Evolutionary conservation across 2,329 filamentous ascomycete genomes (phyloP).

Genomic region (Mycogone perniciosa): DNA sequence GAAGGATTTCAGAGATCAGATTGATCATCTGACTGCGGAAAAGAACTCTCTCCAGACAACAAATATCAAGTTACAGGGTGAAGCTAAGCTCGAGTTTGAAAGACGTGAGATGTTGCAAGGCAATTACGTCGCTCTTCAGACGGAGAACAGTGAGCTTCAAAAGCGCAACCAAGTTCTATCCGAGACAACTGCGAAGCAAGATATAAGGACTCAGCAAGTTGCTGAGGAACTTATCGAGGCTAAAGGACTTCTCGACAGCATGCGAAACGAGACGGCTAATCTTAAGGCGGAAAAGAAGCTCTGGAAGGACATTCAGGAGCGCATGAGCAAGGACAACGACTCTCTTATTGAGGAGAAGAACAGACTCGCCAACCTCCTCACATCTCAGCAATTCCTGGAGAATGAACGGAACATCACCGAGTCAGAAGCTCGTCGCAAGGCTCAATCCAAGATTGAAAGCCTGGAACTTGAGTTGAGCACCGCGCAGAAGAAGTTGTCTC

Average conservation of each 20-base stretch:
- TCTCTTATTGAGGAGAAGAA: constrained; percentile 75
- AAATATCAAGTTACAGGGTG: constrained; percentile 70
- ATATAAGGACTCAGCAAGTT: constrained; percentile 82
- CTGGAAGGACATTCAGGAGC: constrained; percentile 88
- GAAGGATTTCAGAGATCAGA: constrained; percentile 75
- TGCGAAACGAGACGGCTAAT: constrained; percentile 86
- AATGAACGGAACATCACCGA: constrained; percentile 88
- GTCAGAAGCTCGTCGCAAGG: constrained; percentile 70
- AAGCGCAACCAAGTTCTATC: constrained; percentile 71
- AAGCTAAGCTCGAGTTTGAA: constrained; percentile 74
- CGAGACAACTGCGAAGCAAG: constrained; percentile 82
- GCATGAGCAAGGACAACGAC: constrained; percentile 84
- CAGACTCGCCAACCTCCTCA: constrained; percentile 73
- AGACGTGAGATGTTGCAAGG: constrained; percentile 84
- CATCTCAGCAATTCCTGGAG: constrained; percentile 78
- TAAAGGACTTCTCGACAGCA: constrained; percentile 72
- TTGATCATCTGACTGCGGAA: constrained; percentile 73
- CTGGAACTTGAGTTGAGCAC: constrained; percentile 73
- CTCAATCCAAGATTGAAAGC: constrained; percentile 70
- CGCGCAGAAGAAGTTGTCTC: constrained; percentile 74
- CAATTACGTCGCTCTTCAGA: constrained; percentile 78
- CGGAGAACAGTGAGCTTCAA: constrained; percentile 79
- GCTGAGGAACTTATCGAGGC: constrained; percentile 89
- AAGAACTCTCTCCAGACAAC: constrained; percentile 79
- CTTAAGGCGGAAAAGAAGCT: constrained; percentile 91